Conservation (phyloP, 306 rosid genomes). For the Cyamopsis tetragonoloba region DNA sequence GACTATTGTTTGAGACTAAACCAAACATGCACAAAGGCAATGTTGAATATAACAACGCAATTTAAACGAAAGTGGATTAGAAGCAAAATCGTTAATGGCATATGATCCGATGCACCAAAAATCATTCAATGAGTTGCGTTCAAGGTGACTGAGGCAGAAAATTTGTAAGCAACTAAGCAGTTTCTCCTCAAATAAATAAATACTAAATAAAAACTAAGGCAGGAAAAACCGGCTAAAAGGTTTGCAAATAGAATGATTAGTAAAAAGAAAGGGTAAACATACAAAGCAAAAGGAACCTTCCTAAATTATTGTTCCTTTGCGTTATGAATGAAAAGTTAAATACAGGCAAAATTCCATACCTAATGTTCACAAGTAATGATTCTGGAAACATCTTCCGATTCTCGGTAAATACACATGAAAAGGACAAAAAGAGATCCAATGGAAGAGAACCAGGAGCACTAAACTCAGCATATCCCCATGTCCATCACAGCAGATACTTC, state of each 20-base stretch:
- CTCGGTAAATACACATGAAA: not conserved
- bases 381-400: constrained; percentile 20
- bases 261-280: not conserved
- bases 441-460: constrained; percentile 22
- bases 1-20: too few species aligned
- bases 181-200: too few species aligned
- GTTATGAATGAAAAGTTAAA: not conserved
- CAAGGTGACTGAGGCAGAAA: too few species aligned
- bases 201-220: too few species aligned
- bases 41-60: too few species aligned
- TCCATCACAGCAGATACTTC: constrained; percentile 67
- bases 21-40: too few species aligned
- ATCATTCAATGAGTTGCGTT: too few species aligned
- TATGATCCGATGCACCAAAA: too few species aligned
- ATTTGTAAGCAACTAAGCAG: too few species aligned
- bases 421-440: not conserved
- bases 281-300: not conserved
- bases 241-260: not conserved
- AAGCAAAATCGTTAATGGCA: too few species aligned
- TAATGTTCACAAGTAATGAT: constrained; percentile 8
- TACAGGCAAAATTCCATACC: constrained; percentile 20
- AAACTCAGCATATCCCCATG: not conserved
- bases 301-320: constrained; percentile 20
- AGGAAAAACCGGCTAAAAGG: too few species aligned
- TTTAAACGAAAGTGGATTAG: too few species aligned